phyloP scores from a whole-genome alignment of 2,329 filamentous ascomycete genomes.

The Aspergillus versicolor region DNA sequence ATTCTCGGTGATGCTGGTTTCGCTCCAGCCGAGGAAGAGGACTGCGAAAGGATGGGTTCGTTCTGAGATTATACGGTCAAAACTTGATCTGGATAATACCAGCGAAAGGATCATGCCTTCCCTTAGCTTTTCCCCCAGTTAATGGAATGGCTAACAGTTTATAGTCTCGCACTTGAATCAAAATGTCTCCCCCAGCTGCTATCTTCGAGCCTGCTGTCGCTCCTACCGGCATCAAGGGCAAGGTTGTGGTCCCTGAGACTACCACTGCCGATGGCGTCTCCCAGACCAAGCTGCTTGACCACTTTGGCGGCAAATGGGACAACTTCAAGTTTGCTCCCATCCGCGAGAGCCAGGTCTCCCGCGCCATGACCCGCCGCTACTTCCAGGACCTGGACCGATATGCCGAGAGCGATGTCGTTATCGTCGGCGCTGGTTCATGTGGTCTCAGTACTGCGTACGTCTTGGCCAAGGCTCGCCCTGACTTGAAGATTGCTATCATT shows the following conservation, averaged over 20 bases:
- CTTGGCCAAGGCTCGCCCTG: slow-evolving; percentile 77
- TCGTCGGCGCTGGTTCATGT: slow-evolving; percentile 86
- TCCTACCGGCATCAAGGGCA: slow-evolving; percentile 40
- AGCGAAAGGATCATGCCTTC: slow-evolving; percentile 98
- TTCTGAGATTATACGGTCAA: slow-evolving; percentile 81
- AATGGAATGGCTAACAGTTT: slow-evolving; percentile 43
- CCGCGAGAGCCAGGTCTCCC: slow-evolving; percentile 86
- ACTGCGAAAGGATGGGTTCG: slow-evolving; percentile 27
- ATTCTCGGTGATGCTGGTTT: slow-evolving; percentile 7
- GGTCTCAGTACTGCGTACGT: slow-evolving; percentile 83
- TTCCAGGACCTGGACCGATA: slow-evolving; percentile 85
- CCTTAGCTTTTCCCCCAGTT: slow-evolving; percentile 41
- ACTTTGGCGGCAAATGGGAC: slow-evolving; percentile 76
- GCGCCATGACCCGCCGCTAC: slow-evolving; percentile 92
- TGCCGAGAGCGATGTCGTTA: slow-evolving; percentile 91
- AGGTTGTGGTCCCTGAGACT: slow-evolving; percentile 47
- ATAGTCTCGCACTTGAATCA: slow-evolving; percentile 37
- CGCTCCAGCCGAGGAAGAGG: not conserved
- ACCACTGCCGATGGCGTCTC: slow-evolving; percentile 36
- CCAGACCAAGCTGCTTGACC: slow-evolving; percentile 58
- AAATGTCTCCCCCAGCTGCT: slow-evolving; percentile 78
- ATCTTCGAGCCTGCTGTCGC: slow-evolving; percentile 53
- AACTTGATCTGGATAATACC: slow-evolving; percentile 99
- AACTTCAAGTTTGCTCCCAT: slow-evolving; percentile 80
- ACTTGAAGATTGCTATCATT: slow-evolving; percentile 87